Conservation (phyloP, 2,329 filamentous ascomycete genomes). For the Zasmidium cellare region DNA sequence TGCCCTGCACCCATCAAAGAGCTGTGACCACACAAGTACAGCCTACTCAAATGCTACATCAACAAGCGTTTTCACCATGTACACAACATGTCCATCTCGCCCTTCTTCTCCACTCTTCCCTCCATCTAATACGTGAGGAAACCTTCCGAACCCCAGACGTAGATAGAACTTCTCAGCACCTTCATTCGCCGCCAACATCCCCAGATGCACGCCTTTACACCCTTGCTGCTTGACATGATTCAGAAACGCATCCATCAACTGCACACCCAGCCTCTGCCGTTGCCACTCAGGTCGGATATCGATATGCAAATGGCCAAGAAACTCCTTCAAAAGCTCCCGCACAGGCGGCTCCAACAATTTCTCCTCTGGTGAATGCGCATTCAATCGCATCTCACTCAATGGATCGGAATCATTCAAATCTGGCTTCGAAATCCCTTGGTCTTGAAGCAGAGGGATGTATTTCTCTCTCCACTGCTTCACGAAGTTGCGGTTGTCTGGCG, state of each 20-base stretch:
- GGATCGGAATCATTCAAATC: background rate
- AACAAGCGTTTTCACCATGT: background rate
- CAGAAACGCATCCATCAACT: conserved; percentile 32
- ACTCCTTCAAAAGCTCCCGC: conserved; percentile 18
- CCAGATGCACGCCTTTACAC: conserved; percentile 37
- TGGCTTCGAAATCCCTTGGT: background rate
- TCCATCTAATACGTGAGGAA: background rate
- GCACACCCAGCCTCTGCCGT: conserved; percentile 33
- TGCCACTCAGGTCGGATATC: conserved; percentile 38
- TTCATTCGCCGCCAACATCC: conserved; percentile 36
- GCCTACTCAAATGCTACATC: background rate
- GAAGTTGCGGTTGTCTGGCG: conserved; percentile 31
- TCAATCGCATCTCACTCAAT: background rate
- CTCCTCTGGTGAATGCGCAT: background rate
- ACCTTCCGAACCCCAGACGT: conserved; percentile 3
- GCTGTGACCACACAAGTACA: background rate
- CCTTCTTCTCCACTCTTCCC: background rate
- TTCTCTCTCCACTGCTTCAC: conserved; percentile 29
- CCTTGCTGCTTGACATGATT: conserved; percentile 25
- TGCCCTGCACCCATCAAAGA: conserved; percentile 1
- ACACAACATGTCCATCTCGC: background rate
- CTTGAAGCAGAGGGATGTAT: conserved; percentile 27
- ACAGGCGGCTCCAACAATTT: background rate
- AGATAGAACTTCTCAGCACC: conserved; percentile 24
- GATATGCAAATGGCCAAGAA: conserved; percentile 41